These are phyloP conservation scores for Oryza brachyantha DNA, from an alignment of 176 grass and related monocot species.

Conservation along the genomic window DNA sequence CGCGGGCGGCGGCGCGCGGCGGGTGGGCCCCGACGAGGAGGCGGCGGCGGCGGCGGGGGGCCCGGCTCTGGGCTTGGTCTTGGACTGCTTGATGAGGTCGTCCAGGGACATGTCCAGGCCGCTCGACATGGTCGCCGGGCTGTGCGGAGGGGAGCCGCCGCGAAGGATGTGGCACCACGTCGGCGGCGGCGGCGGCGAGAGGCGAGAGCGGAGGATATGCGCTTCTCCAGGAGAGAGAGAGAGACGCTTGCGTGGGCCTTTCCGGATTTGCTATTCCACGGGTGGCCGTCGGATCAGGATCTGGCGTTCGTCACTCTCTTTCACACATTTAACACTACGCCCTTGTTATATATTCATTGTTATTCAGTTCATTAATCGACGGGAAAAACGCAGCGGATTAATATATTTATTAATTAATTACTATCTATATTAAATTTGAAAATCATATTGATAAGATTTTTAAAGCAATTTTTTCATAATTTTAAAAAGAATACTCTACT, in stretches of 20 bases:
- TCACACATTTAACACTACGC: neutral
- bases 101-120: slow-evolving; percentile 58
- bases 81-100: slow-evolving; percentile 60
- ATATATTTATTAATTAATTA: too few species aligned
- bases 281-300: neutral
- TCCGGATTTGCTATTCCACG: neutral
- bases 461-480: too few species aligned
- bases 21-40: slow-evolving; percentile 43
- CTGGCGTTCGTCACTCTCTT: neutral
- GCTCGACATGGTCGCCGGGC: slow-evolving; percentile 42
- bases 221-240: too few species aligned
- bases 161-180: neutral
- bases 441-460: too few species aligned
- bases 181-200: neutral
- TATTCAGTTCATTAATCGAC: too few species aligned
- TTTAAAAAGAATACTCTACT: too few species aligned
- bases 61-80: slow-evolving; percentile 35
- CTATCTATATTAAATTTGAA: too few species aligned
- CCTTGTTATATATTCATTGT: too few species aligned
- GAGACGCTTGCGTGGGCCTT: too few species aligned
- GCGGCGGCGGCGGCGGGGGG: neutral
- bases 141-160: neutral
- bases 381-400: too few species aligned
- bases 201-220: neutral
- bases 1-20: slow-evolving; percentile 29